phyloP scores from a whole-genome alignment of 2,329 filamentous ascomycete genomes.

The Botrytis fragariae region DNA sequence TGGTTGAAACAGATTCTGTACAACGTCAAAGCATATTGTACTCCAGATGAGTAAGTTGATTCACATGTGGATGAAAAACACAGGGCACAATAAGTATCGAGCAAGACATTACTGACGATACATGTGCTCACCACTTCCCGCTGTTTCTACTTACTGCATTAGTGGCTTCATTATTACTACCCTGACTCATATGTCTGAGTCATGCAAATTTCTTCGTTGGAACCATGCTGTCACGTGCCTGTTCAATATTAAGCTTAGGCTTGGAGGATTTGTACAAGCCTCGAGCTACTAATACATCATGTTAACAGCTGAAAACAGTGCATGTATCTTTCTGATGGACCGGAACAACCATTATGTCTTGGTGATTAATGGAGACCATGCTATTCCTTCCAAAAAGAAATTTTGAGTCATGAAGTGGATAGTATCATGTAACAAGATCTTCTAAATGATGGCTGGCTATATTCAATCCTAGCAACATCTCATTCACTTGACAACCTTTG shows the following conservation, averaged over 20 bases:
- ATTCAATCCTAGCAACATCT: neutral
- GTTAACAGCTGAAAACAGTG: too few relatives aligned
- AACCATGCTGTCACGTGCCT: too few relatives aligned
- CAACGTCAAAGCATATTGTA: neutral
- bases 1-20: neutral
- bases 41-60: neutral
- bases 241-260: too few relatives aligned
- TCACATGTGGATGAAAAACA: neutral
- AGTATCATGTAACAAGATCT: neutral
- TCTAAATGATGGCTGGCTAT: neutral
- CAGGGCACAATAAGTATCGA: neutral
- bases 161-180: too few relatives aligned
- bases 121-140: neutral
- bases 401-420: neutral
- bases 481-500: too few relatives aligned
- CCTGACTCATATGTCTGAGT: too few relatives aligned
- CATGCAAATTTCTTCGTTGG: too few relatives aligned
- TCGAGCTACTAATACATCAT: too few relatives aligned
- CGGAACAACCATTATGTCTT: neutral
- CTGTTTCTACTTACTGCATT: too few relatives aligned
- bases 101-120: neutral
- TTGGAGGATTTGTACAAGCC: too few relatives aligned
- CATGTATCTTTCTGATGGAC: too few relatives aligned
- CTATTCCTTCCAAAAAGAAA: neutral
- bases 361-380: neutral